These are phyloP conservation scores for Phoma sp. DNA, from an alignment of 2,329 filamentous ascomycete species.

Conservation along the genomic window DNA sequence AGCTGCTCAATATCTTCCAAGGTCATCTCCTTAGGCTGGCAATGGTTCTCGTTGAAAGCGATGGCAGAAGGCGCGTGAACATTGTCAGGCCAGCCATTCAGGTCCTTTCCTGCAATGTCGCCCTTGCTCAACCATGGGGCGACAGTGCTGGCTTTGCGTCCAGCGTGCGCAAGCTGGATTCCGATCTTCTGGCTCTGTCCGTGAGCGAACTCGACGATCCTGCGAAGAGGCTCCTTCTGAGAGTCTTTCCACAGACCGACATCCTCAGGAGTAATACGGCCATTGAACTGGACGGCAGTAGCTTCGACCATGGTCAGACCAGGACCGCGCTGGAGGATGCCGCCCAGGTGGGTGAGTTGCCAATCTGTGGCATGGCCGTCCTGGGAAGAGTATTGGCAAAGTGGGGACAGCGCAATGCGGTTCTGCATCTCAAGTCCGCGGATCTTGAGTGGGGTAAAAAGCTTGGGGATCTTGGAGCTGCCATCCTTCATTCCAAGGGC, in stretches of 20 bases:
- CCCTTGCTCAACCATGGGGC: conserved; percentile 67
- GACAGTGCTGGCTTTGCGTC: conserved; percentile 65
- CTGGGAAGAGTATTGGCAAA: conserved; percentile 69
- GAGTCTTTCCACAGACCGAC: conserved; percentile 82
- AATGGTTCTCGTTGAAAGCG: conserved; percentile 66
- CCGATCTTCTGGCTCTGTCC: conserved; percentile 76
- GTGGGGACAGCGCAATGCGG: conserved; percentile 61
- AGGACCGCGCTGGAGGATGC: conserved; percentile 76
- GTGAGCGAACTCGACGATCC: conserved; percentile 79
- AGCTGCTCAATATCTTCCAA: conserved; percentile 69
- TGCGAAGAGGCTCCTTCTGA: conserved; percentile 74
- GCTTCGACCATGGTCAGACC: conserved; percentile 79
- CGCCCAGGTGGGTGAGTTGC: conserved; percentile 82
- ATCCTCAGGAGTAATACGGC: conserved; percentile 83
- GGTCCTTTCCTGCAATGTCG: conserved; percentile 60
- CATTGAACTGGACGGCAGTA: conserved; percentile 74
- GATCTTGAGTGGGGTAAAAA: conserved; percentile 64
- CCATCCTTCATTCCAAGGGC: conserved; percentile 55
- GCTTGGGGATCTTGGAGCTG: conserved; percentile 61
- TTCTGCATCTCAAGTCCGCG: conserved; percentile 70
- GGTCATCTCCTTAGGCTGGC: conserved; percentile 70
- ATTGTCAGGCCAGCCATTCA: conserved; percentile 62
- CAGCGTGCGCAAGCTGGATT: conserved; percentile 83
- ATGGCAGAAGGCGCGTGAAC: conserved; percentile 64
- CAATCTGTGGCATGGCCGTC: conserved; percentile 79